phyloP scores from a whole-genome alignment of 495 filamentous ascomycete species.

The Podospora pseudopauciseta region DNA sequence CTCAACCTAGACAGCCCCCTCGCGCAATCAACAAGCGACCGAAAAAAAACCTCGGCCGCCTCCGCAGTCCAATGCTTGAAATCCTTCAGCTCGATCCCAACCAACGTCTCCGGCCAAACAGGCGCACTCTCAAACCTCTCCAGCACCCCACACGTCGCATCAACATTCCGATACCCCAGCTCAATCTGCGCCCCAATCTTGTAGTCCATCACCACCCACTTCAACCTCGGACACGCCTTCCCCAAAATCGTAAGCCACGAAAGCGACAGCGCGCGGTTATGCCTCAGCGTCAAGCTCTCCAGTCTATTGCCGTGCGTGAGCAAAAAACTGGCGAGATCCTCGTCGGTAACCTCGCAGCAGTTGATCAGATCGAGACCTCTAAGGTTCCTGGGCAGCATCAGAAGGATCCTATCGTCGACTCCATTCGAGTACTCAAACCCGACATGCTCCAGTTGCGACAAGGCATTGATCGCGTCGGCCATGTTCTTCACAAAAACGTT shows the following conservation, averaged over 20 bases:
- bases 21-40: slow-evolving; percentile 67
- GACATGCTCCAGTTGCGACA: slow-evolving; percentile 60
- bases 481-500: slow-evolving; percentile 45
- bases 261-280: slow-evolving; percentile 73
- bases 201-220: slow-evolving; percentile 67
- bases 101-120: slow-evolving; percentile 68
- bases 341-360: slow-evolving; percentile 63
- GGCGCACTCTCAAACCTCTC: slow-evolving; percentile 59
- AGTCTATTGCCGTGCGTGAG: slow-evolving; percentile 58
- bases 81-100: slow-evolving; percentile 66
- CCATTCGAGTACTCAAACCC: slow-evolving; percentile 64
- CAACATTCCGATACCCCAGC: slow-evolving; percentile 52
- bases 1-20: slow-evolving; percentile 60
- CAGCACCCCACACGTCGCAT: slow-evolving; percentile 65
- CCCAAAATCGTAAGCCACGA: slow-evolving; percentile 62
- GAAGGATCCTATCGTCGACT: slow-evolving; percentile 57
- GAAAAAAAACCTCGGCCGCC: slow-evolving; percentile 70
- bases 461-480: slow-evolving; percentile 51
- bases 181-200: slow-evolving; percentile 58
- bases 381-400: slow-evolving; percentile 59
- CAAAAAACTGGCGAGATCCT: slow-evolving; percentile 58
- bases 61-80: slow-evolving; percentile 64
- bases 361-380: slow-evolving; percentile 66
- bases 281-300: slow-evolving; percentile 61
- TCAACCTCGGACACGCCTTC: slow-evolving; percentile 61